Evolutionary conservation across 805 yeast species (phyloP), one percentile per base, ranked within the genome.

Genomic region (Candida glaebosa): DNA sequence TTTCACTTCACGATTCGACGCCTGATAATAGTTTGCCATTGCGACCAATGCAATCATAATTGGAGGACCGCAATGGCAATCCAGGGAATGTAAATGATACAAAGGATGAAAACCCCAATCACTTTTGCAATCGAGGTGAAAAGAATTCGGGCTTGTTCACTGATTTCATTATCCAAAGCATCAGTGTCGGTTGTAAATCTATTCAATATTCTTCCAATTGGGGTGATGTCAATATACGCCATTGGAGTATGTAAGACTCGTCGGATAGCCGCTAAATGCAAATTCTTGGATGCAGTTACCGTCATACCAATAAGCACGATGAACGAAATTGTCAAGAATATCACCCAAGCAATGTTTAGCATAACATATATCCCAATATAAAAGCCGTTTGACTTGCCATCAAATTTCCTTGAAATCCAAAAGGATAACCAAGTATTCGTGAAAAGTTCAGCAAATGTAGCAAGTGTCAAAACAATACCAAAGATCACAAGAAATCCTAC

Each of bases 61-160:
- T 54, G 66, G 64, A n/a, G 84, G 82, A 79, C 67, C 7, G 79
- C 69, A 47, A 78, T 65, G 8, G 79, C 74, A 56, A 76, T 76
- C 70, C 71, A 78, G 4, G 81, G 82, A 45, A 76, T 61, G 52
- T 69, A 77, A 47, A 70, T 65, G 42, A 70, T 65, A 60, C 78
- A 73, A 50, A 76, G 67, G 31, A 69, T 62, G 38, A 66, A 47
- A 43, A 69, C 58, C 46, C 71, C 71, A 45, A 65, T 57, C 38
- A 69, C 67, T 20, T 58, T 52, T 14, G 72, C 71, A 36, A 65
- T 49, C 15, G 73, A 72, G 54, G 65, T 67, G 14, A 69, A 44
- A 42, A 69, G 67, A 43, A 67, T 55, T 40, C 71, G 54, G 50
- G 66, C 51, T 47, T 69, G 73, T 46, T 69, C 73, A 17, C 73